Percentiles rank a stretch among this genome's conserved stretches.
Conservation (phyloP, 1,284 basidiomycete species). For the Cryptococcus maquisensis region DNA sequence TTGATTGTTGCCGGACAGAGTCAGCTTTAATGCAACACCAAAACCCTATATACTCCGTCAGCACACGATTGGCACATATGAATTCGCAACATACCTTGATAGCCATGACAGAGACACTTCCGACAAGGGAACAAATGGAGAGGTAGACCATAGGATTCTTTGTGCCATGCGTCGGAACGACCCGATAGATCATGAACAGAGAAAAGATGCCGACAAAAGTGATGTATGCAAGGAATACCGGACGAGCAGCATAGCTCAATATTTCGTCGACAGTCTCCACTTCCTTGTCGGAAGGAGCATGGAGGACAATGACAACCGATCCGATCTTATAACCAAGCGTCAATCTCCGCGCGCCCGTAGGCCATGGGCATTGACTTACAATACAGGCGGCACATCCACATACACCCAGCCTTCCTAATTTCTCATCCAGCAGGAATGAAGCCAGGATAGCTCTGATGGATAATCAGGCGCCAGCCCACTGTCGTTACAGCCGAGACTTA, state of each 20-base stretch:
- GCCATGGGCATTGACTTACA: slow-evolving; percentile 31
- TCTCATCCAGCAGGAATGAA: slow-evolving; percentile 87
- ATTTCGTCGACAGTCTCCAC: slow-evolving; percentile 94
- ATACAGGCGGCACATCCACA: slow-evolving; percentile 90
- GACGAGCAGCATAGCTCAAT: slow-evolving; percentile 71
- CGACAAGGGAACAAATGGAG: slow-evolving; percentile 98
- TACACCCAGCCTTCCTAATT: slow-evolving; percentile 86
- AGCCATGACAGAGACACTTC: slow-evolving; percentile 86
- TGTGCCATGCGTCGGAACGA: slow-evolving; percentile 84
- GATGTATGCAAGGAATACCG: slow-evolving; percentile 86
- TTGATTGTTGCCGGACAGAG: slow-evolving; percentile 90
- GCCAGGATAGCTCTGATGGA: slow-evolving; percentile 75
- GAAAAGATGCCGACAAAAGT: slow-evolving; percentile 76
- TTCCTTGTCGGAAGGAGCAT: slow-evolving; percentile 93
- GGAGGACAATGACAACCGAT: slow-evolving; percentile 90
- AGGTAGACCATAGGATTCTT: slow-evolving; percentile 82
- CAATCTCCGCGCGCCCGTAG: neutral
- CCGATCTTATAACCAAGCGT: slow-evolving; percentile 55
- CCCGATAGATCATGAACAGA: slow-evolving; percentile 78
- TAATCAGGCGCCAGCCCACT: neutral
- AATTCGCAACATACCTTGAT: slow-evolving; percentile 35
- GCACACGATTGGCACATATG: neutral
- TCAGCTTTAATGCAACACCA: slow-evolving; percentile 93
- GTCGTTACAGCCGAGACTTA: slow-evolving; percentile 33
- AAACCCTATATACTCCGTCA: slow-evolving; percentile 59